Conservation (phyloP, 2,329 filamentous ascomycete species). For the Endoconidiophora laricicola region DNA sequence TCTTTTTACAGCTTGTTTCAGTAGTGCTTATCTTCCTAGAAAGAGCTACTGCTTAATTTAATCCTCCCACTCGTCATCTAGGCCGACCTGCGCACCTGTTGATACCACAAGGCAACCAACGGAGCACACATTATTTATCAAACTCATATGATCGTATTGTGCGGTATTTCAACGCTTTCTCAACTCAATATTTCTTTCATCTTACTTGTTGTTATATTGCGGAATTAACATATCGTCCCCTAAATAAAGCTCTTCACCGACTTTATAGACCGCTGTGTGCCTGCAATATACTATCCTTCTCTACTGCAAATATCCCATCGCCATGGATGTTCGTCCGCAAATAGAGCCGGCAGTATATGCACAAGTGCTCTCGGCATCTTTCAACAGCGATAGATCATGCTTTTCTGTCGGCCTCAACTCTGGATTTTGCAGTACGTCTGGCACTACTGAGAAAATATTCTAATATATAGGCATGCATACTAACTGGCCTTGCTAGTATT, state of each 20-base stretch:
- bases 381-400: slow-evolving; percentile 70
- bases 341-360: slow-evolving; percentile 64
- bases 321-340: slow-evolving; percentile 77
- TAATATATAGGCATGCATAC: neutral
- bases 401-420: slow-evolving; percentile 78
- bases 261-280: neutral
- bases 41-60: no score
- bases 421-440: slow-evolving; percentile 59
- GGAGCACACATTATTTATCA: no score
- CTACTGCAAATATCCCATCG: slow-evolving; percentile 14
- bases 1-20: no score
- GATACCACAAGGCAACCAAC: no score
- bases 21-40: no score
- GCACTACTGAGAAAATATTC: neutral
- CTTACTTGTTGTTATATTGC: no score
- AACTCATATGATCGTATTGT: no score
- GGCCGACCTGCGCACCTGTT: no score
- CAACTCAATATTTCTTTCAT: no score
- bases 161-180: no score
- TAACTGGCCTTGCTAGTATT: slow-evolving; percentile 38
- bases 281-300: neutral
- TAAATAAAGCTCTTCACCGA: neutral
- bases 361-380: slow-evolving; percentile 64
- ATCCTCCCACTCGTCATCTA: no score
- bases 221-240: no score